Conservation (phyloP, 2,329 filamentous ascomycete genomes). For the Paecilomyces niveus region DNA sequence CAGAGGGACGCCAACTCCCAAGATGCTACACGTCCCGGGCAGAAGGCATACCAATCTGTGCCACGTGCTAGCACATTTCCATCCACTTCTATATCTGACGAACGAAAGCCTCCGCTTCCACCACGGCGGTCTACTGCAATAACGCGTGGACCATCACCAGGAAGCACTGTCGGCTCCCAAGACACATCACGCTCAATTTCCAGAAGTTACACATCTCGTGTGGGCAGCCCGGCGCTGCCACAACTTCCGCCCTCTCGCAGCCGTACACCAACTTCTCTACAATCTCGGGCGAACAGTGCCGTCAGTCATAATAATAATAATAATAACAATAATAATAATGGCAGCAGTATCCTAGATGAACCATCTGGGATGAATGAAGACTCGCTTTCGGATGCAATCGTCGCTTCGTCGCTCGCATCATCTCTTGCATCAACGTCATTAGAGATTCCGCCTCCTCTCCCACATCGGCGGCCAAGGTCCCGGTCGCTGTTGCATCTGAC, state of each 20-base stretch:
- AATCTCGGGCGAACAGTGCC: neutral
- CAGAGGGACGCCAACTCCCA: neutral
- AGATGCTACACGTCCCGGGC: neutral
- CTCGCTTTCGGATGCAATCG: slow-evolving; percentile 39
- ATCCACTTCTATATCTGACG: slow-evolving; percentile 9
- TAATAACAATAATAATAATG: neutral
- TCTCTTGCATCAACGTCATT: slow-evolving; percentile 31
- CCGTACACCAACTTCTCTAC: slow-evolving; percentile 1
- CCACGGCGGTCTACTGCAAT: slow-evolving; percentile 11
- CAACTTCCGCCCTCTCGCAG: neutral
- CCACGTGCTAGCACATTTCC: slow-evolving; percentile 7
- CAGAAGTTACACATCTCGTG: neutral
- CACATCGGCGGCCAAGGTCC: slow-evolving; percentile 29
- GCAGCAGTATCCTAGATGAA: slow-evolving; percentile 6
- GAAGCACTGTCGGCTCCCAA: neutral
- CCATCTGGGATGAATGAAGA: slow-evolving; percentile 24
- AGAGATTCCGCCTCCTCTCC: slow-evolving; percentile 32
- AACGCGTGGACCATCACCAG: neutral
- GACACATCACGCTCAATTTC: neutral
- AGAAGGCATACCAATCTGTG: slow-evolving; percentile 4
- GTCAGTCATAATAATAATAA: neutral
- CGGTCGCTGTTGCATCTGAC: slow-evolving; percentile 27
- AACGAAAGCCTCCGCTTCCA: slow-evolving; percentile 18
- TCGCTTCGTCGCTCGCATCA: slow-evolving; percentile 41
- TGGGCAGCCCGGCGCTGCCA: neutral